A percentile compares a stretch with the other conserved stretches of the same genome.
Conservation (phyloP, 1,284 basidiomycete species). For the Meira miltonrushii region DNA sequence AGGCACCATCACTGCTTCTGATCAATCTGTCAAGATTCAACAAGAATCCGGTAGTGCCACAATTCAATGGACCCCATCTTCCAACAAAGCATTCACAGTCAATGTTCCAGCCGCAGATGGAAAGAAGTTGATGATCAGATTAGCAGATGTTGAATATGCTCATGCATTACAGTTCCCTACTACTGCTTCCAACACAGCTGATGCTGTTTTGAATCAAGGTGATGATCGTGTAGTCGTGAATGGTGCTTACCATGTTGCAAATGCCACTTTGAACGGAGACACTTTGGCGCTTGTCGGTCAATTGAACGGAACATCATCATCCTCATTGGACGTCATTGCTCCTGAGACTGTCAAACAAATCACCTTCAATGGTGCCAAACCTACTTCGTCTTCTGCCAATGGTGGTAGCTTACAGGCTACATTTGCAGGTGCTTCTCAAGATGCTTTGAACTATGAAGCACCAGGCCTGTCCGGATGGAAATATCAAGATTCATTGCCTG, state of each 20-base stretch:
- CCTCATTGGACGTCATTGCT: slow-evolving; percentile 16
- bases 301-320: slow-evolving; percentile 3
- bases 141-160: not conserved
- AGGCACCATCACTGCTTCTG: not conserved
- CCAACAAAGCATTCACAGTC: not conserved
- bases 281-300: slow-evolving; percentile 18
- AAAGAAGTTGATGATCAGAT: not conserved
- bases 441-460: not conserved
- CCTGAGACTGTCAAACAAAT: slow-evolving; percentile 7
- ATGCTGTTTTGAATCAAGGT: not conserved
- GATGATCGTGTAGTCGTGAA: slow-evolving; percentile 10
- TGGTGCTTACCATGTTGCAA: slow-evolving; percentile 12
- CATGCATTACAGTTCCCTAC: not conserved
- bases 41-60: not conserved
- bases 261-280: not conserved
- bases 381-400: slow-evolving; percentile 1
- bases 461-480: slow-evolving; percentile 17
- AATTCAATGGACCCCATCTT: not conserved
- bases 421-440: slow-evolving; percentile 9
- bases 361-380: slow-evolving; percentile 19
- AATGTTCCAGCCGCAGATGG: not conserved
- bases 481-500: slow-evolving; percentile 21
- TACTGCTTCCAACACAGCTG: not conserved
- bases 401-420: slow-evolving; percentile 11
- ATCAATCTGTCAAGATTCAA: not conserved